phyloP scores from a whole-genome alignment of 192 early-diverging fungal species.

The Backusella parvicylindrica region DNA sequence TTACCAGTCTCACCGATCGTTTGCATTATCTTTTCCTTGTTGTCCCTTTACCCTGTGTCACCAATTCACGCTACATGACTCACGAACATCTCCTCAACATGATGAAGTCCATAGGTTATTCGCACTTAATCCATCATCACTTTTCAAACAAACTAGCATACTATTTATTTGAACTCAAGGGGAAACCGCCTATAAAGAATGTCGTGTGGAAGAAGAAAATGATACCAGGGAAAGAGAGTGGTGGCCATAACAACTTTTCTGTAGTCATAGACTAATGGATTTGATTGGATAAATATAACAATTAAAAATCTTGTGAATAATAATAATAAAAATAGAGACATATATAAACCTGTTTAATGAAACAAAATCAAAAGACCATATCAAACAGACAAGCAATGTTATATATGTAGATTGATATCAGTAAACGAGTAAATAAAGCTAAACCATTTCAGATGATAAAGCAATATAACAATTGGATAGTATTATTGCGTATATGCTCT shows the following conservation, averaged over 20 bases:
- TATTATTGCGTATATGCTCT: no score
- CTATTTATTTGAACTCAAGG: slow-evolving; percentile 58
- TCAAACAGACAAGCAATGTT: no score
- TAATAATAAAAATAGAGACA: no score
- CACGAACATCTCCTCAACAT: slow-evolving; percentile 69
- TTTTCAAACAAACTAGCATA: slow-evolving; percentile 77
- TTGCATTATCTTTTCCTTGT: slow-evolving; percentile 69
- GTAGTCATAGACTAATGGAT: slow-evolving; percentile 41
- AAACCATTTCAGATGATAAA: no score
- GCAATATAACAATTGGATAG: no score
- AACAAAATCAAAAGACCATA: no score
- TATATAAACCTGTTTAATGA: no score
- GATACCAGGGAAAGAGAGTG: slow-evolving; percentile 53
- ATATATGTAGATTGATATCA: no score
- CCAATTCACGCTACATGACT: slow-evolving; percentile 83
- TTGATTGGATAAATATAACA: neutral
- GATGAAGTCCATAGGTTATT: slow-evolving; percentile 60
- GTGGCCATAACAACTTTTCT: slow-evolving; percentile 69
- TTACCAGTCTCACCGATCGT: neutral
- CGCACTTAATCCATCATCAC: slow-evolving; percentile 51
- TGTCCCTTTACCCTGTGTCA: slow-evolving; percentile 77
- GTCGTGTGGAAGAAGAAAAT: slow-evolving; percentile 58
- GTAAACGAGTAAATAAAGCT: no score
- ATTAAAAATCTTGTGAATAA: no score
- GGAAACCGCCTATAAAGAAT: neutral